These are phyloP conservation scores for Coemansia sp. DNA, from an alignment of 192 early-diverging fungal genomes.

Conservation along the genomic window DNA sequence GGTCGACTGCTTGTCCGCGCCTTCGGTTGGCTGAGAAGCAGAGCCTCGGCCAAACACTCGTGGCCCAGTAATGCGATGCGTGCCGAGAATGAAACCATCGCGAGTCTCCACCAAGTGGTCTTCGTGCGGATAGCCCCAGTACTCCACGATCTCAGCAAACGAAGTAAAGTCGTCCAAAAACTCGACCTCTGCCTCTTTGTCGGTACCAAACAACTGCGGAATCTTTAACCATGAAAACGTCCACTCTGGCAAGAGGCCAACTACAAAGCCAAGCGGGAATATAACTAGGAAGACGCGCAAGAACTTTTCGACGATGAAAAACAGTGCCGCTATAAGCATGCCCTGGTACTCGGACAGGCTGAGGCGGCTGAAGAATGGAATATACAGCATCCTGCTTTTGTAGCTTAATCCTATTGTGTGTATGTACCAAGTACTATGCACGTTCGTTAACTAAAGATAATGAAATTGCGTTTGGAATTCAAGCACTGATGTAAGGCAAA, in stretches of 20 bases:
- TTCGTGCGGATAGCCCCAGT: constrained; percentile 81
- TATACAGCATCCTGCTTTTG: constrained; percentile 49
- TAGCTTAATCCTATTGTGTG: background rate
- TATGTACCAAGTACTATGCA: background rate
- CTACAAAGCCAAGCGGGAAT: constrained; percentile 59
- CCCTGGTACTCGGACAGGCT: constrained; percentile 65
- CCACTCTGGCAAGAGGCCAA: constrained; percentile 56
- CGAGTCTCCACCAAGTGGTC: constrained; percentile 83
- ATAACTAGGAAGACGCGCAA: constrained; percentile 70
- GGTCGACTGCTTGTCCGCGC: background rate
- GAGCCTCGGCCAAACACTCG: constrained; percentile 25
- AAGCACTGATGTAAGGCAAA: background rate
- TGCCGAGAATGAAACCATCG: constrained; percentile 84
- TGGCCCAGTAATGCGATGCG: constrained; percentile 74
- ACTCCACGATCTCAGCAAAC: constrained; percentile 53
- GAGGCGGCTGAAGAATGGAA: constrained; percentile 66
- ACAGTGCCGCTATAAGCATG: constrained; percentile 61
- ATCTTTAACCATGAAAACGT: constrained; percentile 35
- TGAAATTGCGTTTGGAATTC: constrained; percentile 2
- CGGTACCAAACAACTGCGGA: constrained; percentile 32
- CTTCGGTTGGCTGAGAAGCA: constrained; percentile 12
- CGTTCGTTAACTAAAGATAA: constrained; percentile 9
- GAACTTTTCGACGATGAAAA: constrained; percentile 72
- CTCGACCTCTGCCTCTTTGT: constrained; percentile 42
- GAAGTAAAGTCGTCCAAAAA: constrained; percentile 57